These are phyloP conservation scores for Daldinia grandis DNA, from an alignment of 495 filamentous ascomycete genomes.

Conservation along the genomic window DNA sequence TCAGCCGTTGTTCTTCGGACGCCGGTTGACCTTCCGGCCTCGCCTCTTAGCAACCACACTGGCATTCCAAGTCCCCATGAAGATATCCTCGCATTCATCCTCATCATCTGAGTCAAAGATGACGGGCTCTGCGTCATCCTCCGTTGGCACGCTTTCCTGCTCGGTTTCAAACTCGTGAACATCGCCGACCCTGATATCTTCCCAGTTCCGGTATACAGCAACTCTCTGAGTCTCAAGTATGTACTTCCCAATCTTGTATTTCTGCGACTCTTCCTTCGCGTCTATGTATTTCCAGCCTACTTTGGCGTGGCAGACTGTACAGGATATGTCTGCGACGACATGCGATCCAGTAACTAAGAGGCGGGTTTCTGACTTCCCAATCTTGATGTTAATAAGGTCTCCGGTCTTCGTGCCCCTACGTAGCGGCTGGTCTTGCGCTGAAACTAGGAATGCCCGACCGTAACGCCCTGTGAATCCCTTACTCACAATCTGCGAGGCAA, in stretches of 20 bases:
- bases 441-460: slow-evolving; percentile 89
- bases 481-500: slow-evolving; percentile 80
- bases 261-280: slow-evolving; percentile 80
- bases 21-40: slow-evolving; percentile 57
- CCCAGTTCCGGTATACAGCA: slow-evolving; percentile 72
- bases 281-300: slow-evolving; percentile 95
- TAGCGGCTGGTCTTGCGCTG: slow-evolving; percentile 54
- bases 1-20: slow-evolving; percentile 21
- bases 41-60: slow-evolving; percentile 71
- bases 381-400: slow-evolving; percentile 56
- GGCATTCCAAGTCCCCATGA: slow-evolving; percentile 85
- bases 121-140: slow-evolving; percentile 48
- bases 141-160: slow-evolving; percentile 6
- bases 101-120: slow-evolving; percentile 93
- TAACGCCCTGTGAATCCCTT: slow-evolving; percentile 96
- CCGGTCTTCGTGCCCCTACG: slow-evolving; percentile 31
- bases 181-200: slow-evolving; percentile 55
- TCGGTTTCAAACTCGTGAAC: slow-evolving; percentile 30
- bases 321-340: slow-evolving; percentile 66
- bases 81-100: slow-evolving; percentile 94
- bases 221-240: slow-evolving; percentile 89
- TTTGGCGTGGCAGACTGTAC: slow-evolving; percentile 67
- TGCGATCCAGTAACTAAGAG: slow-evolving; percentile 82
- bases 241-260: slow-evolving; percentile 95
- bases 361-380: slow-evolving; percentile 67